phyloP scores from a whole-genome alignment of 768 basidiomycete species.

The Mrakia frigida region DNA sequence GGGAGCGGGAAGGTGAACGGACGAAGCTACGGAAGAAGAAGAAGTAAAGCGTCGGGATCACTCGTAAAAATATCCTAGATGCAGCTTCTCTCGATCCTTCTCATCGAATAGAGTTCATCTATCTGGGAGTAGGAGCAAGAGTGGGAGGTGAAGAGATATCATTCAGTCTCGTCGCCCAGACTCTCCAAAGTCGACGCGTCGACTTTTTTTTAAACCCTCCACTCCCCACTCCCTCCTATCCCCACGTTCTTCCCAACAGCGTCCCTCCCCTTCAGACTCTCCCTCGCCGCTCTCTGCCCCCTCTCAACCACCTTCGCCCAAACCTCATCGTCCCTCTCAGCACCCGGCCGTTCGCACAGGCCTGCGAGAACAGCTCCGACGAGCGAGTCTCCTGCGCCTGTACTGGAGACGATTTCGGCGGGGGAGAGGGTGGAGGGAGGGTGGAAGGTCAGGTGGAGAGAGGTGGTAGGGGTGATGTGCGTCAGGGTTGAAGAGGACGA shows the following conservation, averaged over 20 bases:
- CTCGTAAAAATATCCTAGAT: too few relatives aligned
- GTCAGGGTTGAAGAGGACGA: conserved; percentile 18
- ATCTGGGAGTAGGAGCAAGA: too few relatives aligned
- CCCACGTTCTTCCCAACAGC: conserved; percentile 23
- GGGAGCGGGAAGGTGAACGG: too few relatives aligned
- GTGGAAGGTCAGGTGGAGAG: conserved; percentile 66
- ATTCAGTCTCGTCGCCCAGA: too few relatives aligned
- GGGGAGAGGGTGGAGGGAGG: conserved; percentile 52
- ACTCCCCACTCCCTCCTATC: neutral
- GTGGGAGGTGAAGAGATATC: too few relatives aligned
- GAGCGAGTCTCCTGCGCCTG: conserved; percentile 87
- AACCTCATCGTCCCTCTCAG: neutral
- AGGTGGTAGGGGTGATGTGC: conserved; percentile 35
- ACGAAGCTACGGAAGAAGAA: too few relatives aligned
- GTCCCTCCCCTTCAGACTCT: neutral
- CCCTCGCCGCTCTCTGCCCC: conserved; percentile 29
- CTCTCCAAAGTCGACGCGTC: too few relatives aligned
- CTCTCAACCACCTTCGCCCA: conserved; percentile 23
- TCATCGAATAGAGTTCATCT: too few relatives aligned
- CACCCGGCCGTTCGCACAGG: conserved; percentile 44
- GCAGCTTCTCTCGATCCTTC: too few relatives aligned
- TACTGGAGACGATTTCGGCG: conserved; percentile 59
- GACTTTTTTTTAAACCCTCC: neutral
- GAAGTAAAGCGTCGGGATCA: too few relatives aligned
- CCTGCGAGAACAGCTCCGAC: conserved; percentile 75